Percentiles rank a stretch among this genome's conserved stretches.
These are phyloP conservation scores for Leccinum variicolor DNA, from an alignment of 768 basidiomycete species.

Conservation along the genomic window DNA sequence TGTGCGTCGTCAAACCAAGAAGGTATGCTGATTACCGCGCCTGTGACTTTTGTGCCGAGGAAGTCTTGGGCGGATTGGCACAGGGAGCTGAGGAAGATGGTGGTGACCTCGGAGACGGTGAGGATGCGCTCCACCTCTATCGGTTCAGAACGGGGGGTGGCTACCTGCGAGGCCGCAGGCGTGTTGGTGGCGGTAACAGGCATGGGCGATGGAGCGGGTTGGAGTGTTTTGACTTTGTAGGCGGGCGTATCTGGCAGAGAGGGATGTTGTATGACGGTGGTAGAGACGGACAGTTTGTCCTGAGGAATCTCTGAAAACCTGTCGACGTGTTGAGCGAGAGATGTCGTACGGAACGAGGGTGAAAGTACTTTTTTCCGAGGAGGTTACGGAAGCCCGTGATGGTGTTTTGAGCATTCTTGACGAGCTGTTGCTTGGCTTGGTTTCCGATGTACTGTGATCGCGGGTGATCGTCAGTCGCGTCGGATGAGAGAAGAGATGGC, in stretches of 20 bases:
- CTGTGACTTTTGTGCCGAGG: constrained; percentile 72
- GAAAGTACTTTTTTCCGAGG: constrained; percentile 82
- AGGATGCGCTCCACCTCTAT: constrained; percentile 63
- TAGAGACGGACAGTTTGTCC: constrained; percentile 49
- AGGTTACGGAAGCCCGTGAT: constrained; percentile 94
- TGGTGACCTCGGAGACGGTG: constrained; percentile 78
- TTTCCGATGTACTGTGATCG: constrained; percentile 85
- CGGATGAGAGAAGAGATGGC: constrained; percentile 28
- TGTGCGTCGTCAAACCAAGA: constrained; percentile 69
- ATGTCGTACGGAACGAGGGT: background rate
- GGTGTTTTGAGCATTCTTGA: constrained; percentile 92
- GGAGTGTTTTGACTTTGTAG: constrained; percentile 79
- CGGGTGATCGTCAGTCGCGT: background rate
- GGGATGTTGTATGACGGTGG: constrained; percentile 76
- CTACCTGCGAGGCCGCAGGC: constrained; percentile 61
- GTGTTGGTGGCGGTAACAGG: constrained; percentile 54
- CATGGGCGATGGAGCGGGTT: constrained; percentile 70
- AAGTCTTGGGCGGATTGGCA: constrained; percentile 88
- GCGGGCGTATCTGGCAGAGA: constrained; percentile 68
- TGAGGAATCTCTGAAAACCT: constrained; percentile 77
- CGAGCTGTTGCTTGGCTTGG: constrained; percentile 89
- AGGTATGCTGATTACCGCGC: constrained; percentile 84
- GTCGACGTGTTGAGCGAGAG: background rate
- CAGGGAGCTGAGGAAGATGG: constrained; percentile 83
- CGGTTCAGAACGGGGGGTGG: constrained; percentile 76